Evolutionary conservation across 2,329 filamentous ascomycete genomes (phyloP).

Genomic region (Cladobotryum mycophilum): DNA sequence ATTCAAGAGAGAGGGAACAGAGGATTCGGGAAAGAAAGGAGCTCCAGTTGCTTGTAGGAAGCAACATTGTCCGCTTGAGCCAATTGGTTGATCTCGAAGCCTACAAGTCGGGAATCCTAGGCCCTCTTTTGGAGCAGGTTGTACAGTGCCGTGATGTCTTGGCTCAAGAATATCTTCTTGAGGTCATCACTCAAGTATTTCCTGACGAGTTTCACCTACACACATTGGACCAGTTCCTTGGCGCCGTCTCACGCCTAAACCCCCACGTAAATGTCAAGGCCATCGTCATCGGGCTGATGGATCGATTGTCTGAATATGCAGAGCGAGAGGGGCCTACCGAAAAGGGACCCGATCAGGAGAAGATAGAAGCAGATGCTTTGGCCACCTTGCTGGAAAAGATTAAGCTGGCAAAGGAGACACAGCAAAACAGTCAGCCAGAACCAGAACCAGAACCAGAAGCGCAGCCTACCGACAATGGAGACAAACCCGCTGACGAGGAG

Average conservation of each 20-base stretch:
- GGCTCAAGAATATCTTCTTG: constrained; percentile 92
- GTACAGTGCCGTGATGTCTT: constrained; percentile 96
- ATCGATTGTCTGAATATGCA: constrained; percentile 90
- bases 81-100: constrained; percentile 91
- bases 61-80: constrained; percentile 90
- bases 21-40: constrained; percentile 92
- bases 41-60: constrained; percentile 89
- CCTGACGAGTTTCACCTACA: constrained; percentile 97
- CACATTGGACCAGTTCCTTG: constrained; percentile 90
- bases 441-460: constrained; percentile 7
- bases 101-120: constrained; percentile 86
- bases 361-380: constrained; percentile 79
- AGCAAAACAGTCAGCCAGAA: constrained; percentile 17
- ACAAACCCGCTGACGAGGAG: constrained; percentile 25
- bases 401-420: constrained; percentile 55
- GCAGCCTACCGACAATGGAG: constrained; percentile 12
- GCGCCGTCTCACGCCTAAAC: constrained; percentile 85
- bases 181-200: constrained; percentile 98
- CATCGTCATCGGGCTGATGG: constrained; percentile 97
- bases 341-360: constrained; percentile 62
- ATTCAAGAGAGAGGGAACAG: constrained; percentile 89
- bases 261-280: constrained; percentile 97
- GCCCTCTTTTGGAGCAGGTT: constrained; percentile 87
- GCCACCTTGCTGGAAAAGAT: constrained; percentile 71
- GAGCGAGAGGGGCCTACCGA: constrained; percentile 74